Evolutionary conservation across 225 moss, liverwort and hornwort genomes (phyloP).

Genomic region (Marchantia polymorpha): DNA sequence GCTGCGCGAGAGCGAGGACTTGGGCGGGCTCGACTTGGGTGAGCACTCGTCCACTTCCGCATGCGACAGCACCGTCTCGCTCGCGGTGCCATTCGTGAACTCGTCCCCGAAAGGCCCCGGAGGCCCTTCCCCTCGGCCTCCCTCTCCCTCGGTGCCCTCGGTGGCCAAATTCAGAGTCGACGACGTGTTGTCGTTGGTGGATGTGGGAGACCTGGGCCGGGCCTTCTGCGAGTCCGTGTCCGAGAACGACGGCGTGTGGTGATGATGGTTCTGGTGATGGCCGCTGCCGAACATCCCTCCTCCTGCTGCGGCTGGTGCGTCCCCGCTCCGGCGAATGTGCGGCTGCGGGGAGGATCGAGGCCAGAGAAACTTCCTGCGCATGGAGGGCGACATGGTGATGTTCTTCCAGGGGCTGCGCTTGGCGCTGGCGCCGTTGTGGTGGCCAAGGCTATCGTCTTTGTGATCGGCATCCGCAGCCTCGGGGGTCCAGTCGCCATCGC

Average conservation of each 20-base stretch:
- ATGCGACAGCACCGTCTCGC: constrained; percentile 5
- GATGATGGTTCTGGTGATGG: constrained; percentile 9
- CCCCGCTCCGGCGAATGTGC: not conserved
- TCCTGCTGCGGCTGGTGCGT: not conserved
- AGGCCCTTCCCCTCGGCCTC: not conserved
- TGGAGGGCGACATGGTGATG: constrained; percentile 18
- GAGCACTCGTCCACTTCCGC: constrained; percentile 11
- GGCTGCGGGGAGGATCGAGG: constrained; percentile 25
- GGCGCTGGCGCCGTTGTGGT: not conserved
- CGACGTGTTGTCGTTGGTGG: constrained; percentile 14
- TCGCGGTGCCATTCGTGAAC: not conserved
- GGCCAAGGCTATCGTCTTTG: not conserved
- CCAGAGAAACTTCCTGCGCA: constrained; percentile 25
- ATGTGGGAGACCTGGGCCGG: constrained; percentile 11
- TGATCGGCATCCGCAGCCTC: constrained; percentile 1
- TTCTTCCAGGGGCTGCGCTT: constrained; percentile 21
- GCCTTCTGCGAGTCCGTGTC: constrained; percentile 11
- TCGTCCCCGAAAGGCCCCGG: not conserved
- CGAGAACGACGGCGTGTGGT: constrained; percentile 5
- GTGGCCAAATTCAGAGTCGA: constrained; percentile 3
- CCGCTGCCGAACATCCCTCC: not conserved
- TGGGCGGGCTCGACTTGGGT: constrained; percentile 10
- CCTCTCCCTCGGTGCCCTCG: not conserved
- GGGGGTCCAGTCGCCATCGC: constrained; percentile 1
- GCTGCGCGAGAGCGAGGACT: constrained; percentile 12